Base-by-base conservation (phyloP, 1,284 basidiomycete genomes). In the Pascua sp. region DNA sequence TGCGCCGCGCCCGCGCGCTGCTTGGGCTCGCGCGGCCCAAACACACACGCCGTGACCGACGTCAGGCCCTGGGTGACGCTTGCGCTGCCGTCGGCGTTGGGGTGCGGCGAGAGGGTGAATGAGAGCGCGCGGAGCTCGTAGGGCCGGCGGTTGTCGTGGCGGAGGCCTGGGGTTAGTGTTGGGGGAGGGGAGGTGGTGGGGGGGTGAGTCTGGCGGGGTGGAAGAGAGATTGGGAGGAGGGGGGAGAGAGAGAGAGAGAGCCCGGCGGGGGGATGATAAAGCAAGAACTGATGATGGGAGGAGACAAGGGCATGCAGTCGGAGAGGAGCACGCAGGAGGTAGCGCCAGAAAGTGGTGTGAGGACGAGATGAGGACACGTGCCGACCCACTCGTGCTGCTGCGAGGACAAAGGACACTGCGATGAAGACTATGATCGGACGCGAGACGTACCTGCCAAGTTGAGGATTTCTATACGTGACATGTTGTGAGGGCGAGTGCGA, bases 51-150 rank as follows among this genome's bases (percentile, higher is more conserved):
- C 15, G 86, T 81, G 9, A 96, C 91, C 59, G 87, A 85, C 0
- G 95, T 97, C 18, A 98, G 82, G 2, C 96, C 95, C 75, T 98
- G 94, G 4, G 86, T 83, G 66, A 95, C 84, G 16, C 83, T 81
- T 0, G 91, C 89, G 18, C 87, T 88, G 36, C 94, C 95, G 68
- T 98, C 92, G 32, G 91, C 87, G 3, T 69, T 59, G 24, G 88
- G 85, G 68, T 90, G 88, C 40, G 85, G 82, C 4, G 86, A 82
- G 47, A 96, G 84, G 69, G 88, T 83, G 73, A 97, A 89, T 44
- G 81, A 80, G 59, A 94, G 83, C 57, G 88, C 86, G 49, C 95
- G 86, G 17, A 98, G 82, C 75, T 98, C 95, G 75, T 87, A 89
- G 57, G 93, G 91, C 41, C 88, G 82, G 50, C 95, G 84, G 42